Base-by-base conservation (phyloP, 352 stramenopile genomes). In the Phytophthora podocarpi region DNA sequence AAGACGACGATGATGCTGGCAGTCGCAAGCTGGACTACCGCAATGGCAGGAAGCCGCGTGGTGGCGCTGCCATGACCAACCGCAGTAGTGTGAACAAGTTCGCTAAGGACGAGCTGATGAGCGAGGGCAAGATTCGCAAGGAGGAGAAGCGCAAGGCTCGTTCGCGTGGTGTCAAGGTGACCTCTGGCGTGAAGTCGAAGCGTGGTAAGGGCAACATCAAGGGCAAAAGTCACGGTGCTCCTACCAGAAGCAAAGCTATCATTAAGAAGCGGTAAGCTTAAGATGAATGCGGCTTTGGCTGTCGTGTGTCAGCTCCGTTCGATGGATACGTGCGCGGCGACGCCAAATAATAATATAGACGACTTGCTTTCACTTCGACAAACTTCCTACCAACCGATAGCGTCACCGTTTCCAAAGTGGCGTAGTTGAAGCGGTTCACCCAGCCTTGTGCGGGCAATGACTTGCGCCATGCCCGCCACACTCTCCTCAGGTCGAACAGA, bases 131-230 rank as follows among this genome's bases (percentile, higher is more conserved):
- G 67, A 95, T 95, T 58, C 86, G 86, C 52, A 93, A 95, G 64
- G 86, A 93, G 62, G 84, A 95, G 70, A 84, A 80, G 60, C 84
- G 86, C 40, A 95, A 95, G 66, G 83, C 80, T 43, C 81, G 86
- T 24, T 95, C 86, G 49, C 84, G 83, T 31, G 85, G 85, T 51
- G 72, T 87, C 59, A 95, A 92, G 56, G 75, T 87, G 23, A 71
- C 64, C 16, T 70, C 67, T 4, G 56, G 50, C 20, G 78, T 78
- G 21, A 51, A 46, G 21, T 75, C 72, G 34, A 88, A 87, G 63
- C 77, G 78, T n/a, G 79, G 78, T 48, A 86, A 84, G 50, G 80
- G 80, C 58, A 90, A 90, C 72, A 74, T 89, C 59, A 79, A 79
- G 52, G 86, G 86, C 63, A 93, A 93, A 72, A 85, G 73, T 31